Evolutionary conservation across 2,329 filamentous ascomycete species (phyloP).

Genomic region (Xylariaceae sp.): DNA sequence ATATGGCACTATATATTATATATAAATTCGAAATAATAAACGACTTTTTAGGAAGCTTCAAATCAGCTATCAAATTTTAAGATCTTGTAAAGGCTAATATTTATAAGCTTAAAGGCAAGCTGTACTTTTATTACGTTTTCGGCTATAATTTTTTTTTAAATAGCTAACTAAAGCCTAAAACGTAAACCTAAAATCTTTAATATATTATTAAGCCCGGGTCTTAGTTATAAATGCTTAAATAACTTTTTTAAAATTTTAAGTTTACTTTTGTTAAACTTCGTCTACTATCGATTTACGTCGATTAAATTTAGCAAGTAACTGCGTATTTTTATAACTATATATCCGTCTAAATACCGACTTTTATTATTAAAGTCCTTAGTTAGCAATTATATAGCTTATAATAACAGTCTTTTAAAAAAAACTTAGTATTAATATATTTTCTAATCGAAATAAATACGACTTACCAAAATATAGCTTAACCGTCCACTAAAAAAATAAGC

Average conservation of each 20-base stretch:
- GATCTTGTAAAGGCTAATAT: no score
- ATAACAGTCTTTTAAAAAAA: not conserved
- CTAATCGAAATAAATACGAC: not conserved
- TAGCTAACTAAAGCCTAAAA: not conserved
- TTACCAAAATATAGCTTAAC: constrained; percentile 16
- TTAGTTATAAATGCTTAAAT: not conserved
- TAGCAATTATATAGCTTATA: not conserved
- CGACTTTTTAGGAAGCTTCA: constrained; percentile 14
- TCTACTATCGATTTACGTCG: constrained; percentile 2
- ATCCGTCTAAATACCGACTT: not conserved
- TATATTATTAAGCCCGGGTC: not conserved
- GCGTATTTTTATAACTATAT: constrained; percentile 9
- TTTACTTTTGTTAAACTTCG: constrained; percentile 12
- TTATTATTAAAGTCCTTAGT: constrained; percentile 3
- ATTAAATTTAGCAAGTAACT: not conserved
- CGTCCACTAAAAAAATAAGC: not conserved
- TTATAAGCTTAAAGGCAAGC: no score
- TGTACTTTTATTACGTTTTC: constrained; percentile 5
- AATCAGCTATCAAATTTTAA: not conserved
- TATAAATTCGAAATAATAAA: constrained; percentile 11
- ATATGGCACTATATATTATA: constrained; percentile 10
- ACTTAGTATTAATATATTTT: not conserved
- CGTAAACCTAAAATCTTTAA: constrained; percentile 1
- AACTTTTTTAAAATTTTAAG: not conserved
- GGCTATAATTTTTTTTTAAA: constrained; percentile 12